phyloP scores from a whole-genome alignment of 2,329 filamentous ascomycete genomes.

The Paraphoma chrysanthemicola region DNA sequence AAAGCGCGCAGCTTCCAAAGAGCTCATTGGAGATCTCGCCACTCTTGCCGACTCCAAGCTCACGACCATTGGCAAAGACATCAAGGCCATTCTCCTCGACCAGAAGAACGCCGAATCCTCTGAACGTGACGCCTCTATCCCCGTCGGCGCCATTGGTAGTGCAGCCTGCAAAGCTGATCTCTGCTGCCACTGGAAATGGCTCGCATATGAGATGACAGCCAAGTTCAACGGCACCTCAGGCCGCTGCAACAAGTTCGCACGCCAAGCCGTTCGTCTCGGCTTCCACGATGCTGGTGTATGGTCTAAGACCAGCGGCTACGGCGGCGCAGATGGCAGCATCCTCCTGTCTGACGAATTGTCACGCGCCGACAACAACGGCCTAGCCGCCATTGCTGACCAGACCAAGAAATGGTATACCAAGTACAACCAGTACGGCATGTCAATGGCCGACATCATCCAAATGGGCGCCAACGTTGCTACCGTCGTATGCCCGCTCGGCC shows the following conservation, averaged over 20 bases:
- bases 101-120: conserved; percentile 28
- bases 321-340: conserved; percentile 44
- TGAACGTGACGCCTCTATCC: conserved; percentile 27
- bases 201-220: conserved; percentile 43
- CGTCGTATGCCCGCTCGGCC: conserved; percentile 49
- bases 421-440: conserved; percentile 43
- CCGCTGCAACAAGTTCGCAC: conserved; percentile 41
- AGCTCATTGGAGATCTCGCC: conserved; percentile 45
- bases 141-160: conserved; percentile 37
- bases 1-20: conserved; percentile 34
- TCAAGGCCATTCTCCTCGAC: conserved; percentile 42
- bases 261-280: conserved; percentile 41
- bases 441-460: conserved; percentile 50
- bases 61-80: conserved; percentile 41
- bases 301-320: conserved; percentile 32
- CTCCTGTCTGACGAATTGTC: conserved; percentile 39
- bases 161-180: conserved; percentile 42
- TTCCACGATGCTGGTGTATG: conserved; percentile 46
- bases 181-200: conserved; percentile 47
- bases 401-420: conserved; percentile 42
- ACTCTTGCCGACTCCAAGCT: conserved; percentile 38
- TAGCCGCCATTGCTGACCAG: conserved; percentile 33
- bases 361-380: conserved; percentile 38
- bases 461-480: conserved; percentile 48
- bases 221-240: conserved; percentile 44